Conservation (phyloP, 1,284 basidiomycete genomes). For the Puccinia polysora region DNA sequence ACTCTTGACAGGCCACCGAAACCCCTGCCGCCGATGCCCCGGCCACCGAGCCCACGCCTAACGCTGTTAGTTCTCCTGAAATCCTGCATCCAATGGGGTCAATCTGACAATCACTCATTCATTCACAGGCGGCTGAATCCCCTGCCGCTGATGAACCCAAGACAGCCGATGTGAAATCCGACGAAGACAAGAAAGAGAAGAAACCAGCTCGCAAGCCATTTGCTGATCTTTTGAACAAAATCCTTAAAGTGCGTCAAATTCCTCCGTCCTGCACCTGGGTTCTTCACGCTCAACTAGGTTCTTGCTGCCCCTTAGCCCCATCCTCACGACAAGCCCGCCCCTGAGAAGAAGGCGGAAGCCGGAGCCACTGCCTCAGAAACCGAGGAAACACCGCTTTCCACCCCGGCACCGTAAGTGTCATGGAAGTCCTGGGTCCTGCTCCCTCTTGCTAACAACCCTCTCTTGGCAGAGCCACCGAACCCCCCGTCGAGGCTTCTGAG, state of each 20-base stretch:
- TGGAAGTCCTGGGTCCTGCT: background rate
- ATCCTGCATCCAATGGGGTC: background rate
- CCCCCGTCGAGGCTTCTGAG: too few species aligned
- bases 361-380: background rate
- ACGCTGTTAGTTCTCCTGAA: background rate
- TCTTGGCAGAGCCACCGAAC: background rate
- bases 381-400: background rate
- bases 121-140: background rate
- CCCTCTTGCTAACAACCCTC: background rate
- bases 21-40: background rate
- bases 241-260: conserved; percentile 18
- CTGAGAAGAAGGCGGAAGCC: conserved; percentile 25
- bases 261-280: background rate
- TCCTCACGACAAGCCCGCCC: conserved; percentile 6
- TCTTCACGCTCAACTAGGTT: background rate
- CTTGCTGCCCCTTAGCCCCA: background rate
- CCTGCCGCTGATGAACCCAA: background rate
- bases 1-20: background rate
- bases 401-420: background rate
- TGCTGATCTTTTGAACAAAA: conserved; percentile 41
- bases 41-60: background rate
- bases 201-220: conserved; percentile 34
- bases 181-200: conserved; percentile 43
- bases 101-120: background rate
- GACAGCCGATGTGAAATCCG: conserved; percentile 13